Percentiles rank a stretch among this genome's conserved stretches.
Evolutionary conservation across 176 grass and related monocot species (phyloP).

Genomic region (Zea luxurians): DNA sequence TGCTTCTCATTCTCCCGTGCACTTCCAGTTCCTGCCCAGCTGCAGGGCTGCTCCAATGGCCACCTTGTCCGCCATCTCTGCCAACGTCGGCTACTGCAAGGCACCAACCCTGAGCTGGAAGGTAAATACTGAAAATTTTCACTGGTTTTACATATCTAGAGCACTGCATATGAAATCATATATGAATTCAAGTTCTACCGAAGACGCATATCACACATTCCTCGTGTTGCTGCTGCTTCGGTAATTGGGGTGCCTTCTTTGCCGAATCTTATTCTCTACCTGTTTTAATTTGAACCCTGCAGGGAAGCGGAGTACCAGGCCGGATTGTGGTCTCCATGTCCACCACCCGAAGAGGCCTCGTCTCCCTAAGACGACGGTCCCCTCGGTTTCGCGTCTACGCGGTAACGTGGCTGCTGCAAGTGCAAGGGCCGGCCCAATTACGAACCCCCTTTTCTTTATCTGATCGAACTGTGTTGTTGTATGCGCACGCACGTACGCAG

Average conservation of each 20-base stretch:
- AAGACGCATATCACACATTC: no score
- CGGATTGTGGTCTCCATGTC: conserved; percentile 36
- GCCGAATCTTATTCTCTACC: not conserved
- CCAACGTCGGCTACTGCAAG: not conserved
- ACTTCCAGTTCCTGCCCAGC: not conserved
- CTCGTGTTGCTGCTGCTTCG: no score
- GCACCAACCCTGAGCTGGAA: conserved; percentile 4
- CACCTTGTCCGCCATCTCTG: conserved; percentile 16
- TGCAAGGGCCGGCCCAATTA: not conserved
- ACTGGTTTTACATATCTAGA: no score
- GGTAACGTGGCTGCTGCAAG: conserved; percentile 23
- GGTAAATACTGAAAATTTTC: not conserved
- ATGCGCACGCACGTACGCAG: not conserved
- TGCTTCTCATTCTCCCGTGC: not conserved
- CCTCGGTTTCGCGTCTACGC: conserved; percentile 47
- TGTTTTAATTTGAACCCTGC: conserved; percentile 17
- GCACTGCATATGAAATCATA: no score
- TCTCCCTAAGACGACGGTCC: conserved; percentile 23
- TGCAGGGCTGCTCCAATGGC: conserved; percentile 28
- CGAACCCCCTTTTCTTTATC: no score
- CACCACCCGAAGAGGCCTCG: conserved; percentile 12
- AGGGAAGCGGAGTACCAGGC: conserved; percentile 44
- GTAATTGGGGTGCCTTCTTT: no score
- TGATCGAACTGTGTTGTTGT: no score
- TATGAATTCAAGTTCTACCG: no score